Evolutionary conservation across 306 rosid species (phyloP), one percentile per base, ranked within the genome.

Genomic region (Aeschynomene evenia): DNA sequence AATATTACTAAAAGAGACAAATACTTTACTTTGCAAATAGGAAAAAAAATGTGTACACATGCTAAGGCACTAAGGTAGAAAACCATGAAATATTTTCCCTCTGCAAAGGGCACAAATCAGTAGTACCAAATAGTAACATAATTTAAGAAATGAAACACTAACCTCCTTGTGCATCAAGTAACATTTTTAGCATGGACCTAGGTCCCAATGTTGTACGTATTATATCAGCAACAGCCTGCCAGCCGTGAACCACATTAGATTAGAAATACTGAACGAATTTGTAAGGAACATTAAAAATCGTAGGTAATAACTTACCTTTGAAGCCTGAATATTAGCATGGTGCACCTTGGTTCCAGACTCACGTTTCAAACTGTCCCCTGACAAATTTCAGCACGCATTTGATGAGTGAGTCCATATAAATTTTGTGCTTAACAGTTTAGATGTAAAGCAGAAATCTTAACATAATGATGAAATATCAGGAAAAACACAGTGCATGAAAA

Each of bases 121-220:
- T 28, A 40, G 21, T 51, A n/a, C 34, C 19, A 5, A 7, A 33
- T 22, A 7, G 51, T 7, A 73, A 6, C 49, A 16, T 49, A 14
- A 24, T 23, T 23, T 42, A 13, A 22, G 61, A 72, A 23, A 56
- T 15, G n/a, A 75, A 64, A 63, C 39, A 48, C 81, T 51, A 48
- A 92, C 98, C 96, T 81, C 98, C 98, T 4, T 29, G 1, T 23
- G 95, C 89, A 72, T 92, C 96, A 18, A 92, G 89, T 33, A 92
- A 82, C 98, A 92, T 92, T 80, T 92, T 92, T 66, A 92, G 81
- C 98, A 92, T 92, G 78, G 98, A 89, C 75, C 98, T 87, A 15
- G 98, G 98, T 16, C 98, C 98, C 88, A 92, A 65, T 0, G 98
- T 92, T 45, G 98, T 92, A 24, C 98, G 92, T 20, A 92, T 88